Evolutionary conservation across 306 rosid species (phyloP), one percentile per base, ranked within the genome.

Genomic region (Dryas drummondii): DNA sequence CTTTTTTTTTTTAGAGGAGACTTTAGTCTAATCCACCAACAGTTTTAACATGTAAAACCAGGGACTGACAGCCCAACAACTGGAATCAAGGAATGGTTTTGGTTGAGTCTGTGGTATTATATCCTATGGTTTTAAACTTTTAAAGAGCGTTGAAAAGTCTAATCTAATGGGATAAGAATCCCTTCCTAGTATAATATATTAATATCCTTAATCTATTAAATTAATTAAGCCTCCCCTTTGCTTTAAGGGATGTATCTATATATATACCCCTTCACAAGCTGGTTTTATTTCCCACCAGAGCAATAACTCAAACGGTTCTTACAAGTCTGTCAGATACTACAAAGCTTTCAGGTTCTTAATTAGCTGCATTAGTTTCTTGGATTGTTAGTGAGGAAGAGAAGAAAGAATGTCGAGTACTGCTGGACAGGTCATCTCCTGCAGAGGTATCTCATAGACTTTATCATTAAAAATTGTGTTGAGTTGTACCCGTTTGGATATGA

Each of bases 361-460:
- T 11, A 6, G 73, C 59, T 50, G 14, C 59, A 14, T 32, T 32
- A 32, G 37, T 49, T 50, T 0, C 16, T 32, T 50, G 47, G 59
- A 17, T 50, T 68, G 26, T n/a, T 1, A 55, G 63, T 61, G 17
- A 66, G 5, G 46, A 56, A 9, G 58, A 53, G 9, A 10, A 70
- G 17, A 9, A n/a, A 74, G 41, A 62, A 75, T 75, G 79, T 68
- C 82, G 17, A 63, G 4, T 44, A 68, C 84, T 77, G 82, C 60
- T 44, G 82, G 80, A 41, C 67, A 80, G 60, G 75, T 84, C 68
- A 77, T 84, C 73, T 55, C 40, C 48, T 84, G 87, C 58, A 80
- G 72, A 84, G 84, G 80, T 68, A 63, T 11, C 32, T 11, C 32
- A 46, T 6, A 14, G 3, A 12, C 56, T 52, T n/a, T 17, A 17